Base-by-base conservation (phyloP, 805 yeast species). In the Alloascoidea hylecoeti region DNA sequence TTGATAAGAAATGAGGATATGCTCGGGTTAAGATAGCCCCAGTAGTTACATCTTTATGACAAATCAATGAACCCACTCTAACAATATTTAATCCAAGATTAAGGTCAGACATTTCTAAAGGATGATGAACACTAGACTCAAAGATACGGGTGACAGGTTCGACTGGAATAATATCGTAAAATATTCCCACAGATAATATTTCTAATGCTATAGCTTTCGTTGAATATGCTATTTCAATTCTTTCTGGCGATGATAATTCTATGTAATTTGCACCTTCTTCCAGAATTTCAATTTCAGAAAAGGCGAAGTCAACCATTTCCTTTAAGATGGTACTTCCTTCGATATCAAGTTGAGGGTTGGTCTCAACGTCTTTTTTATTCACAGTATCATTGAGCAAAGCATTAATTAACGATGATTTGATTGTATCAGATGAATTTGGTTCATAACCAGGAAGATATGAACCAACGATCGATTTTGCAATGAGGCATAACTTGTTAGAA, bases 221-320 rank as follows among this genome's bases (percentile, higher is more conserved):
- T 17, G 58, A 49, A 45, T 71, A 67, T 0, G 78, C 78, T 16
- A 68, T 52, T 32, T 59, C 60, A 36, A 74, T 55, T 33, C 78
- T 57, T 32, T 61, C 58, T 28, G 56, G 56, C 3, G 74, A 66
- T 0, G 73, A 68, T 42, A 74, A 58, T 17, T 68, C 74, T 41
- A 76, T 62, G 50, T 66, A 75, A 3, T 68, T 59, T 19, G 70
- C 70, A 18, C 81, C 80, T 19, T 70, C 60, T 44, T 78, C 82
- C 40, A 78, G 56, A 16, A 63, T 54, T 27, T 58, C 63, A 51
- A 68, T 52, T 41, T 66, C 66, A 36, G 55, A 55, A 16, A 56
- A 41, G 3, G 68, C 51, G 28, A 43, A 45, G 16, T 42, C 46
- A 19, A 42, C 42, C 37, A 44, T 39, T 13, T 41, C 37, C 14